phyloP scores from a whole-genome alignment of 2,329 filamentous ascomycete species.

The Cladosporium sp. region DNA sequence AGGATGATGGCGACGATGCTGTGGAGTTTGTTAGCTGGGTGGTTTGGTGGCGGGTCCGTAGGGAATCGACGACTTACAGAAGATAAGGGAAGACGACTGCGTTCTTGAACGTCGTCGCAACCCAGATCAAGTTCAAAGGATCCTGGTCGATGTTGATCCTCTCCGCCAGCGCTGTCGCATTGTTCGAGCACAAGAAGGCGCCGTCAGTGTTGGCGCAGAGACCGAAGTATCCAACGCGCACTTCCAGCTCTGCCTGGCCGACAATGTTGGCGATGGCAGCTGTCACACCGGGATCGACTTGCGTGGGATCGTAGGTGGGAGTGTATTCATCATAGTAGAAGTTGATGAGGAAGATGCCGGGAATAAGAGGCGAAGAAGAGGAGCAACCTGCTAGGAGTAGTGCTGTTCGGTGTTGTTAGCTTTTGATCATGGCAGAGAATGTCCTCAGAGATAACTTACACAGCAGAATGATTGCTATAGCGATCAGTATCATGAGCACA shows the following conservation, averaged over 20 bases:
- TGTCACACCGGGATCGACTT: conserved; percentile 84
- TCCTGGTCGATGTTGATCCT: conserved; percentile 87
- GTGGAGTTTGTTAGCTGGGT: conserved; percentile 12
- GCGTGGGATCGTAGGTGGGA: conserved; percentile 72
- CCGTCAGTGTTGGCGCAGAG: conserved; percentile 93
- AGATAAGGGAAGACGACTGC: conserved; percentile 97
- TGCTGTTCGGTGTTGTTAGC: conserved; percentile 47
- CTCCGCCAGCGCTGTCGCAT: conserved; percentile 86
- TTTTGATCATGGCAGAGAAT: neutral
- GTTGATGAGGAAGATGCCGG: conserved; percentile 95
- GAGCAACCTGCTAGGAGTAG: conserved; percentile 92
- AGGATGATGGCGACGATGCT: conserved; percentile 97
- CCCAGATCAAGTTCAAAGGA: conserved; percentile 93
- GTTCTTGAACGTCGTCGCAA: conserved; percentile 95
- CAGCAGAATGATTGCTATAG: conserved; percentile 84
- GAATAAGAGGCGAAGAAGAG: conserved; percentile 90
- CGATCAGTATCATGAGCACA: conserved; percentile 96
- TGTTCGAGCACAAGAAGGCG: conserved; percentile 92
- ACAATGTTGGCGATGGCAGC: conserved; percentile 86
- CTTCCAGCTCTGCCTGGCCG: conserved; percentile 73
- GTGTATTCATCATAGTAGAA: conserved; percentile 89
- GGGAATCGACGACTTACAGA: conserved; percentile 53
- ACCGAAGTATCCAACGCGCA: conserved; percentile 94
- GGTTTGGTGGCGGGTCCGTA: neutral
- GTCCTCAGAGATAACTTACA: conserved; percentile 53